These are phyloP conservation scores for Solanum chacoense DNA, from an alignment of 305 asterid genomes.

Conservation along the genomic window DNA sequence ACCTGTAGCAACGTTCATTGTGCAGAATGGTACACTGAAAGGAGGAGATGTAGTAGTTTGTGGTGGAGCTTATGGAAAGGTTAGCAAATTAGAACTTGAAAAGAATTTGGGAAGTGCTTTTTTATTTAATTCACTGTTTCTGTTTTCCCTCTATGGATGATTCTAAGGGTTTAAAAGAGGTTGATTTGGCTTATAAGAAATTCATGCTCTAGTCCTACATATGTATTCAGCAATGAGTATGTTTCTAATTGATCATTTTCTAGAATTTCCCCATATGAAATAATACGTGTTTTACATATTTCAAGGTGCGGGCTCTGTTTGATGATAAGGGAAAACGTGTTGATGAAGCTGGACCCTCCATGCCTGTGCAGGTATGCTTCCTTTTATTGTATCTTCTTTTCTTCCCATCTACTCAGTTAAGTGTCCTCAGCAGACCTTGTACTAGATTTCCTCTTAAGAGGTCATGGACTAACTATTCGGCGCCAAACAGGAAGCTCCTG, in stretches of 20 bases:
- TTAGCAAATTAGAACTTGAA: conserved; percentile 25
- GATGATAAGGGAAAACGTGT: conserved; percentile 82
- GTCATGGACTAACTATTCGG: background rate
- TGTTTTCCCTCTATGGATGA: background rate
- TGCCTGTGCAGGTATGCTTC: conserved; percentile 83
- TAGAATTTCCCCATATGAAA: conserved; percentile 7
- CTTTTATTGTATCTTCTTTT: background rate
- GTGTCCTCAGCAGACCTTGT: background rate
- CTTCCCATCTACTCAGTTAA: background rate
- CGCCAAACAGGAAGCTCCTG: background rate
- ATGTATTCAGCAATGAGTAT: background rate
- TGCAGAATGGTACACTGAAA: conserved; percentile 90
- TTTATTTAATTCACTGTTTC: background rate
- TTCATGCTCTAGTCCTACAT: background rate
- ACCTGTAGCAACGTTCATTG: conserved; percentile 87
- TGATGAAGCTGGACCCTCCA: conserved; percentile 85
- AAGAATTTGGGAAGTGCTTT: conserved; percentile 5
- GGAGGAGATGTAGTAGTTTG: conserved; percentile 80
- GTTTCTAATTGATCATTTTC: background rate
- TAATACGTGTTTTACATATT: conserved; percentile 12
- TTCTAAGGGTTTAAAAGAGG: background rate
- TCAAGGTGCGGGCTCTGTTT: conserved; percentile 87
- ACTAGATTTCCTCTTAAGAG: background rate
- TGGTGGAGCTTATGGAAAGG: conserved; percentile 99
- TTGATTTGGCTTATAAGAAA: background rate